A percentile compares a stretch with the other conserved stretches of the same genome.
Evolutionary conservation across 257 asterid species (phyloP).

Genomic region (Ballota nigra): DNA sequence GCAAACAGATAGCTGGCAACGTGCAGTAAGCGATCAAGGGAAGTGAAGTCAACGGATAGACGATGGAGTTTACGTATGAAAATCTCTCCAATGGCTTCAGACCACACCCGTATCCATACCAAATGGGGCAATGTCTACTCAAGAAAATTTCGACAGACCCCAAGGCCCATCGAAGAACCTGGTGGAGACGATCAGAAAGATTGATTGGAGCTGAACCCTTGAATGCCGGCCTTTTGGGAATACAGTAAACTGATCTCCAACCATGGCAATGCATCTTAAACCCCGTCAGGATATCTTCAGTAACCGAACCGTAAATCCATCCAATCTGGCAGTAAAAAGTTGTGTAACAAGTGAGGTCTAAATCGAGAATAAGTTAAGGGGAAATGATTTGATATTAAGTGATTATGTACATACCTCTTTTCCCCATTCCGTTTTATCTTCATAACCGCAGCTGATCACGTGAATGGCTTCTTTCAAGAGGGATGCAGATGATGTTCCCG

Average conservation of each 20-base stretch:
- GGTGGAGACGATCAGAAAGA: conserved; percentile 95
- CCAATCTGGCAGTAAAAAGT: conserved; percentile 86
- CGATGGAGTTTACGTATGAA: conserved; percentile 85
- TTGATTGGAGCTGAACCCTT: conserved; percentile 97
- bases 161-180: conserved; percentile 97
- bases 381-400: neutral
- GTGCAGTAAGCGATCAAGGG: conserved; percentile 88
- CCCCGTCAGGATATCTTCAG: conserved; percentile 97
- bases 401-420: conserved; percentile 60
- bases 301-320: conserved; percentile 96
- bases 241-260: conserved; percentile 96
- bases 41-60: conserved; percentile 87
- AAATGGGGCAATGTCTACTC: conserved; percentile 94
- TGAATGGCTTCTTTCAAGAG: conserved; percentile 98
- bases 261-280: conserved; percentile 99
- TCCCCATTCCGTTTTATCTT: conserved; percentile 98
- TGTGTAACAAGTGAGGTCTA: no score
- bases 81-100: conserved; percentile 92
- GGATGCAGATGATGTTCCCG: conserved; percentile 87
- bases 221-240: conserved; percentile 80
- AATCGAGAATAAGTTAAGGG: no score
- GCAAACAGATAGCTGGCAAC: conserved; percentile 90
- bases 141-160: conserved; percentile 89
- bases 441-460: conserved; percentile 94
- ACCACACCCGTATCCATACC: conserved; percentile 98